Conservation (phyloP, 176 grass and related monocot genomes). For the Zea luxurians region DNA sequence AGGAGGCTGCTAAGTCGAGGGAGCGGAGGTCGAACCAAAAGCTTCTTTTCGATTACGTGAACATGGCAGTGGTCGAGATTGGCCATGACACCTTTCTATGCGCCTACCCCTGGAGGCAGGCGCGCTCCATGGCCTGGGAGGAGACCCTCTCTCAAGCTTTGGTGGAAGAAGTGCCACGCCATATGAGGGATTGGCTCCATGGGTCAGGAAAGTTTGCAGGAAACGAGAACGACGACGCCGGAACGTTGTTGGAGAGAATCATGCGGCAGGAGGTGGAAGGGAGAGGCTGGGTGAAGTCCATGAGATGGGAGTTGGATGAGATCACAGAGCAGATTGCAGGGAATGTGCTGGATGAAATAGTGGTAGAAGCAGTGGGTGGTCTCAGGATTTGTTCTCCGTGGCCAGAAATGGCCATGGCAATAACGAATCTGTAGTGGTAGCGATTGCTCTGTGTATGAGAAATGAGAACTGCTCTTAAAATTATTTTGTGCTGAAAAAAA, state of each 20-base stretch:
- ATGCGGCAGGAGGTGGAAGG: constrained; percentile 64
- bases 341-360: constrained; percentile 63
- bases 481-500: constrained; percentile 27
- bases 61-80: constrained; percentile 64
- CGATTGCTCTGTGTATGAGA: constrained; percentile 33
- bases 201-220: constrained; percentile 30
- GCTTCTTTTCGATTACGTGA: constrained; percentile 84
- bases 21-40: constrained; percentile 79
- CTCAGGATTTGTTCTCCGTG: constrained; percentile 38
- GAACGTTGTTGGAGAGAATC: constrained; percentile 47
- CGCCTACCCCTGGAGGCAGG: constrained; percentile 48
- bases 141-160: constrained; percentile 29
- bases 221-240: constrained; percentile 34
- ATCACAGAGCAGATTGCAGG: constrained; percentile 49
- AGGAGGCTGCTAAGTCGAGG: constrained; percentile 67
- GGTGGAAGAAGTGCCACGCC: constrained; percentile 49
- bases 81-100: constrained; percentile 40
- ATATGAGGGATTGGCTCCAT: constrained; percentile 57
- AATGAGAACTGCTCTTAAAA: constrained; percentile 21
- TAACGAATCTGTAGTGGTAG: constrained; percentile 36
- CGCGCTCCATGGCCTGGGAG: background rate
- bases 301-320: constrained; percentile 57
- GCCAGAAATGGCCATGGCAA: constrained; percentile 19
- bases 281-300: constrained; percentile 50
- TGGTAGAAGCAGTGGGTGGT: constrained; percentile 48